A percentile compares a stretch with the other conserved stretches of the same genome.
Evolutionary conservation across 1,139 yeast species (phyloP).

Genomic region (Wickerhamomyces sp.): DNA sequence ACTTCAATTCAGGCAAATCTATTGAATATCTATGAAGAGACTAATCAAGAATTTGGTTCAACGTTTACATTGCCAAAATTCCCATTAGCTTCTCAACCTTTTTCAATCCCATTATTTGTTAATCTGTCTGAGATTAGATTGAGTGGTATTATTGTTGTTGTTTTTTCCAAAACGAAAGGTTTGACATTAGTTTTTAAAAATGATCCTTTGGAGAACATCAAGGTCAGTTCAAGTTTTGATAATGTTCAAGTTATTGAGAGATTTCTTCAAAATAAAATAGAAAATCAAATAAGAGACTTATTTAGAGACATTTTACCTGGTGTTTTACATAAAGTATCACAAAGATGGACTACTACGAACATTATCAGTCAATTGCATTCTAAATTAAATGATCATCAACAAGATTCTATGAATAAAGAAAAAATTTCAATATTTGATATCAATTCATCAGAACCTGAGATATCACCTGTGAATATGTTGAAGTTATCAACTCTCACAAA

Average conservation of each 20-base stretch:
- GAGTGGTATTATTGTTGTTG: slow-evolving; percentile 80
- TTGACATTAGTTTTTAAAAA: slow-evolving; percentile 81
- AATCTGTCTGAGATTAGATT: slow-evolving; percentile 68
- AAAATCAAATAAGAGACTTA: slow-evolving; percentile 70
- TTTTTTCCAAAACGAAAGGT: slow-evolving; percentile 77
- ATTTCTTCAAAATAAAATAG: slow-evolving; percentile 77
- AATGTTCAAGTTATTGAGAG: slow-evolving; percentile 78
- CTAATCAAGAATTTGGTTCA: slow-evolving; percentile 34
- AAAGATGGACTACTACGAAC: slow-evolving; percentile 58
- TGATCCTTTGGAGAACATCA: slow-evolving; percentile 80
- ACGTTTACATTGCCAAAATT: slow-evolving; percentile 64
- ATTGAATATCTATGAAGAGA: slow-evolving; percentile 59
- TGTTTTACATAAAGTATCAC: slow-evolving; percentile 68
- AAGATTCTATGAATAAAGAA: slow-evolving; percentile 15
- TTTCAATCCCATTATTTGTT: slow-evolving; percentile 74
- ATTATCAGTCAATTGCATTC: slow-evolving; percentile 34
- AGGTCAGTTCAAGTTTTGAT: slow-evolving; percentile 81
- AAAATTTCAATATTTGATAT: slow-evolving; percentile 39
- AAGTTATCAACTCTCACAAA: slow-evolving; percentile 67
- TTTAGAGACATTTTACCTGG: slow-evolving; percentile 84
- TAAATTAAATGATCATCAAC: slow-evolving; percentile 27
- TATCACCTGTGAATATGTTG: slow-evolving; percentile 67
- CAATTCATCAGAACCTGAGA: slow-evolving; percentile 50
- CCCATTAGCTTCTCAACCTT: slow-evolving; percentile 59
- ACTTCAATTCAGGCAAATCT: slow-evolving; percentile 87